Conservation (phyloP, 192 early-diverging fungal species). For the Paraglomus occultum region DNA sequence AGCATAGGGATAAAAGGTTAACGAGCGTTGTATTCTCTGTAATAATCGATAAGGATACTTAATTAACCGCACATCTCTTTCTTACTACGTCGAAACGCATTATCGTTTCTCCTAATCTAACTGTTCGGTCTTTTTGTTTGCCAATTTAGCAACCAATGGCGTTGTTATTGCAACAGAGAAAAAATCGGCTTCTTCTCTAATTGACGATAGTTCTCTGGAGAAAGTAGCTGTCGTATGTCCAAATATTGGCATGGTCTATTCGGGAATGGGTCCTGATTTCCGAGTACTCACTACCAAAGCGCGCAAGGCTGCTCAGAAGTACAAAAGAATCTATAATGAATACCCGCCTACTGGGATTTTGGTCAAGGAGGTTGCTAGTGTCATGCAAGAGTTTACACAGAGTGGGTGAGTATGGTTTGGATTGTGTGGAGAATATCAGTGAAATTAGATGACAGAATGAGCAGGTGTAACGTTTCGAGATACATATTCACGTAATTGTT, state of each 20-base stretch:
- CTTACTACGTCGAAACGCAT: background rate
- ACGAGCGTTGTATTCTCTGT: background rate
- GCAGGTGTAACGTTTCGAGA: background rate
- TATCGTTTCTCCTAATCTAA: background rate
- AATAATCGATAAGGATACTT: background rate
- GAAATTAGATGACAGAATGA: background rate
- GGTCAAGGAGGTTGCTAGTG: conserved; percentile 93
- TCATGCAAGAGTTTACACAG: conserved; percentile 99
- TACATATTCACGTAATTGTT: background rate
- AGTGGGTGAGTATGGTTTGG: conserved; percentile 66
- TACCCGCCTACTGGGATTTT: conserved; percentile 94
- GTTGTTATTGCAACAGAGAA: conserved; percentile 99
- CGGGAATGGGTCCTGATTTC: conserved; percentile 98
- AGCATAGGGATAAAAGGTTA: conserved; percentile 93
- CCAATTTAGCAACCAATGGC: conserved; percentile 81
- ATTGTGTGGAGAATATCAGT: background rate
- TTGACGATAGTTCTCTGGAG: conserved; percentile 90
- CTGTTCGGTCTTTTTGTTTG: background rate
- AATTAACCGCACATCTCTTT: background rate
- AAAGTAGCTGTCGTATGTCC: conserved; percentile 87
- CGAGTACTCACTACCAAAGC: conserved; percentile 94
- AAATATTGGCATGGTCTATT: conserved; percentile 98
- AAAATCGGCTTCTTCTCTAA: conserved; percentile 86
- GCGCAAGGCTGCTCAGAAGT: conserved; percentile 94
- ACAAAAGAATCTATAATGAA: conserved; percentile 90